phyloP scores from a whole-genome alignment of 2,329 filamentous ascomycete species.

The Fusarium sp. region DNA sequence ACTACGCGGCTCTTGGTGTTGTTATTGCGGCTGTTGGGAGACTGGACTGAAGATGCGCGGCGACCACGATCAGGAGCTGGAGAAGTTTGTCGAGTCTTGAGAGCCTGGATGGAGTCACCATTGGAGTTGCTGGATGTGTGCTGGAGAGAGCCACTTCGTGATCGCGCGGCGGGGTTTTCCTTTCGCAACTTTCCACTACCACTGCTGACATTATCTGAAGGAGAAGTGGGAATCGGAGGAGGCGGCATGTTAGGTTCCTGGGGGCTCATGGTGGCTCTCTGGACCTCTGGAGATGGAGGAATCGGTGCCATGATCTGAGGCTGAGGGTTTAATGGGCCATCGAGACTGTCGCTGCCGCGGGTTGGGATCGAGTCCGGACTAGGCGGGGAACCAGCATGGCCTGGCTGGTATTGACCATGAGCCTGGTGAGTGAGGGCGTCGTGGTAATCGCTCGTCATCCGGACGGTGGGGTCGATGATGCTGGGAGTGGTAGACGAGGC shows the following conservation, averaged over 20 bases:
- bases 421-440: slow-evolving; percentile 28
- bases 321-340: slow-evolving; percentile 33
- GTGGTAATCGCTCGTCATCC: slow-evolving; percentile 33
- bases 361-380: slow-evolving; percentile 21
- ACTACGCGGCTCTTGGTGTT: slow-evolving; percentile 48
- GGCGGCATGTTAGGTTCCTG: slow-evolving; percentile 33
- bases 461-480: slow-evolving; percentile 37
- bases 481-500: slow-evolving; percentile 39
- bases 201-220: slow-evolving; percentile 29
- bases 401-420: slow-evolving; percentile 11
- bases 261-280: slow-evolving; percentile 38
- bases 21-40: slow-evolving; percentile 42
- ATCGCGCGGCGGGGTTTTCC: slow-evolving; percentile 41
- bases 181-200: slow-evolving; percentile 48
- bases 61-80: slow-evolving; percentile 54
- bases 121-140: slow-evolving; percentile 28
- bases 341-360: slow-evolving; percentile 27
- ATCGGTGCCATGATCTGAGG: slow-evolving; percentile 46
- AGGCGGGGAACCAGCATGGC: slow-evolving; percentile 25
- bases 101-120: slow-evolving; percentile 32
- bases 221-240: slow-evolving; percentile 20
- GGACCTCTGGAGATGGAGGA: slow-evolving; percentile 45
- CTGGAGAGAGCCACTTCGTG: slow-evolving; percentile 50
- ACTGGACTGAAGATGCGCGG: slow-evolving; percentile 62
- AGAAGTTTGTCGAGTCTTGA: slow-evolving; percentile 44